phyloP scores from a whole-genome alignment of 352 stramenopile genomes.

The Globisporangium yorkense region DNA sequence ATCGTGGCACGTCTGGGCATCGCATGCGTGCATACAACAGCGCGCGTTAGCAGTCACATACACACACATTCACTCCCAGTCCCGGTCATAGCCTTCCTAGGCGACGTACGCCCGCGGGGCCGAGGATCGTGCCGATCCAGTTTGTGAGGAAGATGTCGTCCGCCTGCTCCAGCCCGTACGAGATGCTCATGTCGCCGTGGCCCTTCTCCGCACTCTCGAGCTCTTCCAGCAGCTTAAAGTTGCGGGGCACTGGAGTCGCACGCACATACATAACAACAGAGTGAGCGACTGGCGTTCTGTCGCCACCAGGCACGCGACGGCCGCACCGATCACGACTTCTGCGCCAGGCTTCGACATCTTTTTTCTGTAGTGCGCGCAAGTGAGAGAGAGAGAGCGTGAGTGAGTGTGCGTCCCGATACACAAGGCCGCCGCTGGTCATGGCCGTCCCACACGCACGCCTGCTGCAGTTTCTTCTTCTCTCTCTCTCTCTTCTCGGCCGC shows the following conservation, averaged over 20 bases:
- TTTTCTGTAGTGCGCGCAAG: not conserved
- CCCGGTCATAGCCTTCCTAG: not conserved
- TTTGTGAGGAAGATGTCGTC: constrained; percentile 98
- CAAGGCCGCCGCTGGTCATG: not conserved
- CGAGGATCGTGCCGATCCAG: constrained; percentile 98
- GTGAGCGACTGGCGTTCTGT: not conserved
- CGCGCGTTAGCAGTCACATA: not conserved
- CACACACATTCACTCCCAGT: not conserved
- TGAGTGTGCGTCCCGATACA: not conserved
- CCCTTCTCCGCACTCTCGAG: constrained; percentile 91
- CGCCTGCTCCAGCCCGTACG: constrained; percentile 92
- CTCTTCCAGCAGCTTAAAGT: constrained; percentile 94
- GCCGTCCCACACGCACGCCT: not conserved
- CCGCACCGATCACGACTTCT: constrained; percentile 74
- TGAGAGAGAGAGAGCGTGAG: not conserved
- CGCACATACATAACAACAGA: not conserved
- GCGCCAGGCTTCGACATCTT: constrained; percentile 69
- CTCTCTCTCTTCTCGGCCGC: not conserved
- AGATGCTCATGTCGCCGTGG: constrained; percentile 92
- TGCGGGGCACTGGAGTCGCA: constrained; percentile 67
- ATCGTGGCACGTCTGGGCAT: constrained; percentile 90
- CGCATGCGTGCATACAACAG: not conserved
- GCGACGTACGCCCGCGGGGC: constrained; percentile 88
- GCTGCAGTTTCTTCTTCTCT: not conserved
- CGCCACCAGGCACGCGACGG: not conserved